Evolutionary conservation across 495 filamentous ascomycete genomes (phyloP).

Genomic region (Daldinia caldariorum): DNA sequence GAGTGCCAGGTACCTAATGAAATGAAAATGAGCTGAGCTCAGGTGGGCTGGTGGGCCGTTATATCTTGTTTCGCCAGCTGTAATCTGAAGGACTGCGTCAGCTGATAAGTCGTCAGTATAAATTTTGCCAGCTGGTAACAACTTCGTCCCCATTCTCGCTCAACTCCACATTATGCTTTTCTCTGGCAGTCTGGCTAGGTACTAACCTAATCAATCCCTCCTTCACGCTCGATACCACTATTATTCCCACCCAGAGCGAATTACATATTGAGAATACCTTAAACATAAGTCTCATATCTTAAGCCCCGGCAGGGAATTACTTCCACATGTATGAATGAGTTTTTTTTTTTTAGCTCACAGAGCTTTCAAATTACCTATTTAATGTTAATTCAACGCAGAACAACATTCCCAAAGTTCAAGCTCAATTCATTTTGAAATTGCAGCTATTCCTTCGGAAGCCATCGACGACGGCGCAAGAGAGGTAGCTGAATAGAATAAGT

Average conservation of each 20-base stretch:
- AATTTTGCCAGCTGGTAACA: conserved; percentile 10
- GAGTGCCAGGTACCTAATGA: no score
- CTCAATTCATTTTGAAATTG: conserved; percentile 25
- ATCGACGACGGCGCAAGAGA: conserved; percentile 12
- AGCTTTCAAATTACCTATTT: conserved; percentile 1
- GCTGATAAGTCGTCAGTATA: conserved; percentile 2
- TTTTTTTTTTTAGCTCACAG: not conserved
- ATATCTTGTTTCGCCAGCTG: conserved; percentile 6
- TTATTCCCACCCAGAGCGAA: conserved; percentile 14
- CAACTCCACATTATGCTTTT: conserved; percentile 1
- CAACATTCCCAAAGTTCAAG: conserved; percentile 41
- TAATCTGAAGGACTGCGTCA: not conserved
- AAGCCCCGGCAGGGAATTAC: conserved; percentile 7
- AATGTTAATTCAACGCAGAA: conserved; percentile 31
- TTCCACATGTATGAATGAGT: not conserved
- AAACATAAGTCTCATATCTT: not conserved
- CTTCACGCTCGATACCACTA: conserved; percentile 11
- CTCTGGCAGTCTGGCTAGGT: no score
- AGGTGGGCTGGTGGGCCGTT: not conserved
- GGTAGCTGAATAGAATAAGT: conserved; percentile 23
- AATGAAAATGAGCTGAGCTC: not conserved
- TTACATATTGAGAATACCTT: not conserved
- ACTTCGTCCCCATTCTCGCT: conserved; percentile 6
- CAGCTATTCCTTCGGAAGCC: conserved; percentile 26
- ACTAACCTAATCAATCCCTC: not conserved